Conservation (phyloP, 2,329 filamentous ascomycete genomes). For the Colletotrichum sp. region DNA sequence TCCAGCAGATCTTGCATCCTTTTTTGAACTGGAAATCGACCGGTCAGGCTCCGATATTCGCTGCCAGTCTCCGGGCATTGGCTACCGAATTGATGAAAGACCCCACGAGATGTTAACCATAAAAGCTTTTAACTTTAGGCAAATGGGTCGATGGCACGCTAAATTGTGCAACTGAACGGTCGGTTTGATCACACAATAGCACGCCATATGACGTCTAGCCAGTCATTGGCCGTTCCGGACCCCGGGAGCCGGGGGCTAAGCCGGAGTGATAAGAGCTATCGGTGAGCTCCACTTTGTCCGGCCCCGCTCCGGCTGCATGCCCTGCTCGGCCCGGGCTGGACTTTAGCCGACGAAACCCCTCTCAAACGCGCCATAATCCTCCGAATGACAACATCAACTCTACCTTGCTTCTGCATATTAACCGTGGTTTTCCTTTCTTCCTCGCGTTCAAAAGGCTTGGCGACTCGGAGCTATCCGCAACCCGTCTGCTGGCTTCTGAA, state of each 20-base stretch:
- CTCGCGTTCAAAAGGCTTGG: neutral
- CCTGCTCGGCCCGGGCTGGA: neutral
- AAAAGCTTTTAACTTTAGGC: neutral
- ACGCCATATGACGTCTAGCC: neutral
- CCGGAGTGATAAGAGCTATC: neutral
- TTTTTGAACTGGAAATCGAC: neutral
- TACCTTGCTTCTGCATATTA: neutral
- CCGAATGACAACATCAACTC: neutral
- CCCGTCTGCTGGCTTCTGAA: neutral
- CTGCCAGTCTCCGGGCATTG: neutral
- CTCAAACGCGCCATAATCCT: neutral
- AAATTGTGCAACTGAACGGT: neutral
- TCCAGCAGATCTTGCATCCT: neutral
- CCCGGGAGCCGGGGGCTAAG: neutral
- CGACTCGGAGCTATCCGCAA: neutral
- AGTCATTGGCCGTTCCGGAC: neutral
- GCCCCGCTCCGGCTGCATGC: neutral
- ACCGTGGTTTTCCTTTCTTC: neutral
- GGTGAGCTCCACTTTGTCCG: neutral
- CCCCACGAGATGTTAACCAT: neutral
- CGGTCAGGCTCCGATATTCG: neutral
- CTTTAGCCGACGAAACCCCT: neutral
- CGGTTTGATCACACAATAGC: neutral
- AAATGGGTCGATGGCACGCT: neutral
- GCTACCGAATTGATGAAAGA: neutral